These are phyloP conservation scores for Fusarium sp. DNA, from an alignment of 2,329 filamentous ascomycete species.

Conservation along the genomic window DNA sequence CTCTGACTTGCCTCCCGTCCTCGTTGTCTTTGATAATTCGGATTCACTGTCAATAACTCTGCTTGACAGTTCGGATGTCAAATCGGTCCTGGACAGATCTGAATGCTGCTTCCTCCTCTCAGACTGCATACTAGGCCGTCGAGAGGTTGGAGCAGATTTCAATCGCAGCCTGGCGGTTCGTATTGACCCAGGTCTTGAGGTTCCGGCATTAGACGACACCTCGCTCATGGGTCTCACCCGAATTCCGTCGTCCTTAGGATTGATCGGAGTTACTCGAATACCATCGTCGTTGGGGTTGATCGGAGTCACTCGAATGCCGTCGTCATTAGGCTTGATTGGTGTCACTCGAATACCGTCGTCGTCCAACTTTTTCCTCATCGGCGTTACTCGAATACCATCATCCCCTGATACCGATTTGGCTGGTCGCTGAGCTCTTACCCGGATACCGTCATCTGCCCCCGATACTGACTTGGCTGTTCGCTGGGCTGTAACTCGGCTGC, in stretches of 20 bases:
- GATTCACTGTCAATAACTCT: constrained; percentile 30
- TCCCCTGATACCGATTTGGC: constrained; percentile 47
- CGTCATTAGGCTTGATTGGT: constrained; percentile 43
- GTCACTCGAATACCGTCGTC: constrained; percentile 52
- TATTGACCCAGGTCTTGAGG: constrained; percentile 36
- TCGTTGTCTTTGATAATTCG: constrained; percentile 37
- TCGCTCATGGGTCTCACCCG: constrained; percentile 48
- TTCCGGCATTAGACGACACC: constrained; percentile 43
- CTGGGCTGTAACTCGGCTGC: constrained; percentile 34
- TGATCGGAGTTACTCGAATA: constrained; percentile 48
- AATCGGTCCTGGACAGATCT: constrained; percentile 29
- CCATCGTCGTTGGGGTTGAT: constrained; percentile 48
- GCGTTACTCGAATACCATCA: constrained; percentile 60
- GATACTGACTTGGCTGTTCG: constrained; percentile 43
- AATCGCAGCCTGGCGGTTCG: constrained; percentile 43
- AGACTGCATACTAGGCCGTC: constrained; percentile 43
- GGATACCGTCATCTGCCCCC: constrained; percentile 57
- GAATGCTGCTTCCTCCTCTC: constrained; percentile 39
- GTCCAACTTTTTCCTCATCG: constrained; percentile 50
- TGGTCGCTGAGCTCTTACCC: constrained; percentile 42
- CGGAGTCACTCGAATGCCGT: constrained; percentile 50
- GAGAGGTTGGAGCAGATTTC: constrained; percentile 45
- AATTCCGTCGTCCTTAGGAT: constrained; percentile 49
- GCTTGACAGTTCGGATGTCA: constrained; percentile 25
- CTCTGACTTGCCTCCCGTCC: constrained; percentile 14